Evolutionary conservation across 305 asterid species (phyloP).

Genomic region (Fraxinus latifolia): DNA sequence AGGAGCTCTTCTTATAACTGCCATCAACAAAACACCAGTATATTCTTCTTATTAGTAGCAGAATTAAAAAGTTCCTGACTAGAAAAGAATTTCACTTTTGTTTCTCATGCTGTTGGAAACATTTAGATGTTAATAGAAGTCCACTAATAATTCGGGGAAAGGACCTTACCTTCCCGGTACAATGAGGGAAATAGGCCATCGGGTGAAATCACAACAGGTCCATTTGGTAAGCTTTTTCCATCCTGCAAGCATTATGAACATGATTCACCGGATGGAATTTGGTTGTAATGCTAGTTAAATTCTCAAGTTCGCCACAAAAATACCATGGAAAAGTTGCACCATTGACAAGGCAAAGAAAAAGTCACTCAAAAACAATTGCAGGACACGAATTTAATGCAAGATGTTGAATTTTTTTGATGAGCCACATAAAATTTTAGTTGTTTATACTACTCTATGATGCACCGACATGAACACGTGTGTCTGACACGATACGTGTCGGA

Average conservation of each 20-base stretch:
- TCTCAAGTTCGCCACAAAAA: constrained; percentile 4
- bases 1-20: constrained; percentile 98
- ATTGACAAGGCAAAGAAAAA: neutral
- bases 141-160: constrained; percentile 2
- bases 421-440: neutral
- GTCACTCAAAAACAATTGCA: neutral
- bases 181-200: constrained; percentile 97
- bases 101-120: neutral
- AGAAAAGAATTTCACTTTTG: neutral
- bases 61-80: neutral
- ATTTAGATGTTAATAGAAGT: neutral
- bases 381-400: neutral
- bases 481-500: too few relatives aligned
- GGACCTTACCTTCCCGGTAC: constrained; percentile 75
- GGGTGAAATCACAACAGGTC: constrained; percentile 98
- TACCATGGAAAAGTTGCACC: neutral
- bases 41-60: neutral
- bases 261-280: constrained; percentile 9
- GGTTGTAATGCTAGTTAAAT: neutral
- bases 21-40: constrained; percentile 29
- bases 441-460: neutral
- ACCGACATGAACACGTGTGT: too few relatives aligned
- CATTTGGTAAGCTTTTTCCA: constrained; percentile 88
- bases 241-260: constrained; percentile 54
- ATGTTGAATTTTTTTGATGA: neutral